A percentile compares a stretch with the other conserved stretches of the same genome.
Evolutionary conservation across 805 yeast species (phyloP).

Genomic region (Saccharomycopsis sp.): DNA sequence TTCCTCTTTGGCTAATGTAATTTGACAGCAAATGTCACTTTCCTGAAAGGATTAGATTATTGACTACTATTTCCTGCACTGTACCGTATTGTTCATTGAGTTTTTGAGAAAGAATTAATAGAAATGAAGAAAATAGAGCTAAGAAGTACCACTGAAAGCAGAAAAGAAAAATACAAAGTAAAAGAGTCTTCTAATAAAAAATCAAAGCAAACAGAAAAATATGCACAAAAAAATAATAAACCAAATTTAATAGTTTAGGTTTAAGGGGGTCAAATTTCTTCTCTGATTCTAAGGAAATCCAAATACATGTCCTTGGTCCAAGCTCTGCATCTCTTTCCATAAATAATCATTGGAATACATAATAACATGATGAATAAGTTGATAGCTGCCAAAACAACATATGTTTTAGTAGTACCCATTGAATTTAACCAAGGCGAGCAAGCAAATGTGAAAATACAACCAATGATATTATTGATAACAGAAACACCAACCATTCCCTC

Average conservation of each 20-base stretch:
- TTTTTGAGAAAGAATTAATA: no score
- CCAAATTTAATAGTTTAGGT: no score
- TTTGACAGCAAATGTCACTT: no score
- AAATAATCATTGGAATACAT: constrained; percentile 46
- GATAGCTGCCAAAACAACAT: constrained; percentile 48
- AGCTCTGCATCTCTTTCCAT: constrained; percentile 49
- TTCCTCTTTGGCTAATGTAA: no score
- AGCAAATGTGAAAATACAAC: constrained; percentile 56
- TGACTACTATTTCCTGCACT: no score
- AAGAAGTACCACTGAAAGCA: background rate
- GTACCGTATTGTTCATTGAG: no score
- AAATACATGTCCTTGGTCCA: constrained; percentile 50
- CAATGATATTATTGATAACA: constrained; percentile 52
- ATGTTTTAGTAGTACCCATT: constrained; percentile 47
- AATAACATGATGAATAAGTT: constrained; percentile 48
- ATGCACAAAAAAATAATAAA: no score
- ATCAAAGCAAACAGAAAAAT: background rate
- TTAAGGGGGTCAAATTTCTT: constrained; percentile 23
- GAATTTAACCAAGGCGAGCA: constrained; percentile 52
- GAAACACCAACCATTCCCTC: constrained; percentile 65
- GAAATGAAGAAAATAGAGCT: no score
- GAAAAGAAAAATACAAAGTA: background rate
- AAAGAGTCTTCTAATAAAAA: background rate
- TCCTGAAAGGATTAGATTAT: no score
- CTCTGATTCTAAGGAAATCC: constrained; percentile 42